Evolutionary conservation across 768 basidiomycete species (phyloP), one percentile per base, ranked within the genome.

Genomic region (Mycena rosella): DNA sequence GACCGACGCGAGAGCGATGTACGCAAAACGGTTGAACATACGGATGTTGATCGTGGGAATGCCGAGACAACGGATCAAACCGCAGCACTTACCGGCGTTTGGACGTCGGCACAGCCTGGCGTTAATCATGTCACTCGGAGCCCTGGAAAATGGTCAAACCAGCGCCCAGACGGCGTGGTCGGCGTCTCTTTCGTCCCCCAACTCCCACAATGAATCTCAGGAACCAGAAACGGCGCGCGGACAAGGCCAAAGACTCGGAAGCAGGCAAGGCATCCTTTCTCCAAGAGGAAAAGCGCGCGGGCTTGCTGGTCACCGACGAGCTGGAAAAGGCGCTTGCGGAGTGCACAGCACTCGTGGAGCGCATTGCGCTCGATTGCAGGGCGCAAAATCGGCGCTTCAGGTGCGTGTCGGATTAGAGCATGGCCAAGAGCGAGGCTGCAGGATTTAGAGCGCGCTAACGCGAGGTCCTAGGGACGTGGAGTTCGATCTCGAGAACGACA

Each of bases 401-500:
- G 87, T 87, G 63, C 14, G 78, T 64, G 11, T n/a, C 17, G 38
- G 17, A 15, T 10, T 44, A 18, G 20, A 70, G 18, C n/a, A n/a
- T n/a, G n/a, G n/a, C n/a, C n/a, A n/a, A n/a, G n/a, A n/a, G n/a
- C n/a, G 65, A 27, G 29, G 24, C 10, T 15, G 5, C 5, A 11
- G 20, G 24, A 3, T 57, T 4, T 40, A 36, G 38, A 15, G 13
- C 30, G 38, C 22, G 11, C n/a, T 60, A 11, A 58, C n/a, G 0
- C 42, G 1, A 4, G 29, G 24, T 45, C 36, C 48, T 65, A 89
- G 87, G 59, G 88, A 89, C 70, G 77, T 85, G 52, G 87, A 87
- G 66, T 88, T 88, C 67, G 87, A 89, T 67, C 76, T 89, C 15
- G 86, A 87, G 74, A 85, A 85, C 38, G 87, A 88, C 74, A 75